Evolutionary conservation across 2,329 filamentous ascomycete species (phyloP).

Genomic region (Fusarium sp.): DNA sequence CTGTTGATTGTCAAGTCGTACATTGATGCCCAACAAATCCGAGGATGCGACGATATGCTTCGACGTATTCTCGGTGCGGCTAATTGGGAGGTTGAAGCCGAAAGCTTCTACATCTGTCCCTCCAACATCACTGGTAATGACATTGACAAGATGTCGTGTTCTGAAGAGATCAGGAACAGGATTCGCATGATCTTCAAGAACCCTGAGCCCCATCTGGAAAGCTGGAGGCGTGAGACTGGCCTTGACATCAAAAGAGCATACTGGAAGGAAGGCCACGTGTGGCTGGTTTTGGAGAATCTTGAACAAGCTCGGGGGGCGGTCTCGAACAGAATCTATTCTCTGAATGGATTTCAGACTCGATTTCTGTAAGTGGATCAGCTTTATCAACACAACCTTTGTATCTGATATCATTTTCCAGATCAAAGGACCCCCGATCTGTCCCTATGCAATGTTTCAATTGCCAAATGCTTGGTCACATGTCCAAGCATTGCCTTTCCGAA

Average conservation of each 20-base stretch:
- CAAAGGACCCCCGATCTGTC: background rate
- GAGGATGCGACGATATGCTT: background rate
- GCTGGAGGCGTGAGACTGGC: background rate
- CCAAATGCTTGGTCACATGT: background rate
- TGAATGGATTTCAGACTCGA: background rate
- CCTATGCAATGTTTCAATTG: slow-evolving; percentile 1
- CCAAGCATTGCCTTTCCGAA: background rate
- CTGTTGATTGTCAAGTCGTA: too few relatives aligned
- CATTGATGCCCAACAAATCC: background rate
- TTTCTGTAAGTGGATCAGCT: background rate
- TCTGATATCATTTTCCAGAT: background rate
- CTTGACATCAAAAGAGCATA: background rate
- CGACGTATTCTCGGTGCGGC: too few relatives aligned
- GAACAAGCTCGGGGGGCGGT: background rate
- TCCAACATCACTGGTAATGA: background rate
- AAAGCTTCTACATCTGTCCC: background rate
- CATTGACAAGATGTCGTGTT: background rate
- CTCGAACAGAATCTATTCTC: background rate
- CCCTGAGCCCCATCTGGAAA: background rate
- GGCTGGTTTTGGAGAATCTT: background rate
- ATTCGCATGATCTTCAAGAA: background rate
- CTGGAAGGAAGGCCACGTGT: background rate
- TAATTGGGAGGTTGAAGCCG: background rate
- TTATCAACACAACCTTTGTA: background rate
- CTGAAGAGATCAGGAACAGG: background rate